These are phyloP conservation scores for Mangifera indica DNA, from an alignment of 345 rosid species.

Conservation along the genomic window DNA sequence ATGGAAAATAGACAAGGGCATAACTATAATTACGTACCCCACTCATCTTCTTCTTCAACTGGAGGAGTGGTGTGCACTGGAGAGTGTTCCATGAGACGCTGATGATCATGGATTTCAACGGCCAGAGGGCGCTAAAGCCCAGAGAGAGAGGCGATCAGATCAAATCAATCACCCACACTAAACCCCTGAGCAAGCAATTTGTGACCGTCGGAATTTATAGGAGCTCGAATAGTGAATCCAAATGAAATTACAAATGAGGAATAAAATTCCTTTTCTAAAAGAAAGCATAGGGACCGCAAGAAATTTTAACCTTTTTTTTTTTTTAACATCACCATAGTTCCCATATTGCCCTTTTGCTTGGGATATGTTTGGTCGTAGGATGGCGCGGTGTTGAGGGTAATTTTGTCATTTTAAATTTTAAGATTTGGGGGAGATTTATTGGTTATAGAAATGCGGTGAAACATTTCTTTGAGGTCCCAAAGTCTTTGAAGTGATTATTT, in stretches of 20 bases:
- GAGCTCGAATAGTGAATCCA: neutral
- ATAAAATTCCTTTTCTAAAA: neutral
- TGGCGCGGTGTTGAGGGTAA: neutral
- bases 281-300: no score
- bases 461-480: no score
- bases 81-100: constrained; percentile 68
- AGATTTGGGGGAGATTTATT: neutral
- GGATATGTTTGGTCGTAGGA: neutral
- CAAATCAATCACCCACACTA: constrained; percentile 12
- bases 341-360: no score
- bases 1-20: neutral
- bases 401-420: neutral
- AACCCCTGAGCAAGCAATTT: neutral
- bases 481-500: no score
- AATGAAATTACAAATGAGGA: neutral
- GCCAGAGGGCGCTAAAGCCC: constrained; percentile 59
- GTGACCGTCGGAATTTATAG: constrained; percentile 1
- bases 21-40: constrained; percentile 50
- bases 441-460: neutral
- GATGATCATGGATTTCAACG: constrained; percentile 68
- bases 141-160: constrained; percentile 7
- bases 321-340: no score
- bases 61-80: constrained; percentile 44
- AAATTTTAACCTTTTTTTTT: no score
- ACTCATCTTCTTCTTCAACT: constrained; percentile 65